Evolutionary conservation across 2,329 filamentous ascomycete species (phyloP), one percentile per base, ranked within the genome.

Genomic region (Claviceps spartinae): DNA sequence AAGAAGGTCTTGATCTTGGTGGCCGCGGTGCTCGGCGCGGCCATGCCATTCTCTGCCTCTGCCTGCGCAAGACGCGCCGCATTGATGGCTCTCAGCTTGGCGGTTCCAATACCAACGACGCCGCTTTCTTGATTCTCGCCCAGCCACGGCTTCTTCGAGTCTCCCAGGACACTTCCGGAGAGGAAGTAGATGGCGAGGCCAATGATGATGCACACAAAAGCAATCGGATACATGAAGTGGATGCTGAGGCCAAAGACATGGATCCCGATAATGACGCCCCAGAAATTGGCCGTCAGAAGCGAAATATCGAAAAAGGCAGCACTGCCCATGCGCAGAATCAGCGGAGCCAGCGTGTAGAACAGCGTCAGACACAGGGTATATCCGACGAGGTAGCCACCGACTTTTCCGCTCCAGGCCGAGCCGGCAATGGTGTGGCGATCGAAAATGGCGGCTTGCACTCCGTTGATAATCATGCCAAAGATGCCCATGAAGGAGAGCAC

Each of bases 271-370:
- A 94, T 85, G 56, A 95, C 85, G 58, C 89, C 90, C 93, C 93
- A 98, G 72, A 97, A 97, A 70, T 95, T 96, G 60, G 83, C 88
- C 2, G 93, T 97, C 54, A 98, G 75, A 58, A 98, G 74, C 7
- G 86, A 91, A 62, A 97, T 95, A 69, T 98, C 95, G 74, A 96
- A 94, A 71, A 98, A 96, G 20, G 90, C 91, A 2, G 93, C 93
- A 16, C 81, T 86, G 30, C 86, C 86, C 72, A 97, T 85, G 58
- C 93, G 87, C 69, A 97, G 83, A 56, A 98, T 77, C 51, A 97
- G 71, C 0, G 93, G 93, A 0, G 86, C 89, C 3, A 93, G 74
- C 7, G 83, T 82, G 73, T 98, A 98, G 71, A 98, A 98, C 54
- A 93, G 70, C 51, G 78, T 74, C 22, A 98, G 76, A 54, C 83